Percentiles rank a stretch among this genome's conserved stretches.
These are phyloP conservation scores for Capsella bursapastoris DNA, from an alignment of 345 rosid genomes.

Conservation along the genomic window DNA sequence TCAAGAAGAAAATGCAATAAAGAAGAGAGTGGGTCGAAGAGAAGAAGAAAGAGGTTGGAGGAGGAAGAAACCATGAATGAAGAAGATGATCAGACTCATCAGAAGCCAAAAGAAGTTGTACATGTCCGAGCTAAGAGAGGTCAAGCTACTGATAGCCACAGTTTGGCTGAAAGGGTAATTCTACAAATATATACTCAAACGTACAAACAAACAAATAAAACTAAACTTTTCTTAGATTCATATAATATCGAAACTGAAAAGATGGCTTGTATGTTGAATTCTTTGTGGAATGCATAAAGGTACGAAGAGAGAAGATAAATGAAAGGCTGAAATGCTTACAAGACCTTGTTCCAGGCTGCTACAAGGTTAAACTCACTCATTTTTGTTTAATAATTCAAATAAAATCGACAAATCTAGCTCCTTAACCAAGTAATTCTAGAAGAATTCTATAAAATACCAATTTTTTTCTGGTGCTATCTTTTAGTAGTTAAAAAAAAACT, in stretches of 20 bases:
- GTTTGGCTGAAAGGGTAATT: constrained; percentile 70
- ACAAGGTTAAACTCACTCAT: constrained; percentile 51
- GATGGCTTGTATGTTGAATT: constrained; percentile 4
- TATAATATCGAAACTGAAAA: no score
- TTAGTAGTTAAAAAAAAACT: not conserved
- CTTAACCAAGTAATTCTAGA: not conserved
- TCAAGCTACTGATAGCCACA: constrained; percentile 79
- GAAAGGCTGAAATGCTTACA: constrained; percentile 68
- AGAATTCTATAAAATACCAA: constrained; percentile 7
- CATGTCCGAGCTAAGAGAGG: constrained; percentile 80
- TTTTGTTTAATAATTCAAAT: not conserved
- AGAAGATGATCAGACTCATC: constrained; percentile 27
- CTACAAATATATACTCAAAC: constrained; percentile 2
- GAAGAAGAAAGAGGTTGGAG: constrained; percentile 36
- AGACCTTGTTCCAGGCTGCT: constrained; percentile 74
- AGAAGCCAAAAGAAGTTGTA: constrained; percentile 55
- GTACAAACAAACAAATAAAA: not conserved
- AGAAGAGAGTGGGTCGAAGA: constrained; percentile 34
- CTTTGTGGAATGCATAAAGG: constrained; percentile 42
- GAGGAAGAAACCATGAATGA: constrained; percentile 47
- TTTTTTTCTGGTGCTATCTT: not conserved
- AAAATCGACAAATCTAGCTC: not conserved
- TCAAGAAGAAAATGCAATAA: constrained; percentile 41
- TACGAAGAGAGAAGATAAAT: constrained; percentile 72
- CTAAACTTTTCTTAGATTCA: not conserved